A percentile compares a stretch with the other conserved stretches of the same genome.
phyloP scores from a whole-genome alignment of 805 yeast genomes.

The Isabelozyma pseudorhagii region DNA sequence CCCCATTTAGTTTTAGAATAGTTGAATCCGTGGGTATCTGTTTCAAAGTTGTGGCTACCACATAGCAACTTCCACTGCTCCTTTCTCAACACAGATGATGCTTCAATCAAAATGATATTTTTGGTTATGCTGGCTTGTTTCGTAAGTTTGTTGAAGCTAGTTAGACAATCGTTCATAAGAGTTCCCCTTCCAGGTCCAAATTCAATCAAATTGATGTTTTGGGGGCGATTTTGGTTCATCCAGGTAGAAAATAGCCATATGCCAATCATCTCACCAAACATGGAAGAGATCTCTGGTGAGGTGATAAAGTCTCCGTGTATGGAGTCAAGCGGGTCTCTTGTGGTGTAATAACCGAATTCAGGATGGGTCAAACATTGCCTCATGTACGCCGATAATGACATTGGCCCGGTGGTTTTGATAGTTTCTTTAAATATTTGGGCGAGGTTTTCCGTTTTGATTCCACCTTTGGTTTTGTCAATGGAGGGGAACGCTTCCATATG shows the following conservation, averaged over 20 bases:
- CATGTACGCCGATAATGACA: slow-evolving; percentile 72
- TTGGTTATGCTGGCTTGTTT: slow-evolving; percentile 23
- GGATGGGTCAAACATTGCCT: slow-evolving; percentile 80
- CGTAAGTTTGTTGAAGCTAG: slow-evolving; percentile 42
- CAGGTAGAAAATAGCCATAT: slow-evolving; percentile 64
- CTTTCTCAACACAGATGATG: slow-evolving; percentile 59
- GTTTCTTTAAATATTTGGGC: slow-evolving; percentile 43
- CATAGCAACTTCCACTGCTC: slow-evolving; percentile 55
- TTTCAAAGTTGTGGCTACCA: slow-evolving; percentile 18
- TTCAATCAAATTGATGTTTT: slow-evolving; percentile 57
- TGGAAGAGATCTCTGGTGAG: slow-evolving; percentile 82
- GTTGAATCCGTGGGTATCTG: slow-evolving; percentile 29
- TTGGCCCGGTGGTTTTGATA: slow-evolving; percentile 71
- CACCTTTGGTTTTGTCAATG: slow-evolving; percentile 8
- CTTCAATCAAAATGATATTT: slow-evolving; percentile 62
- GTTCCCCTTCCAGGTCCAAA: slow-evolving; percentile 89
- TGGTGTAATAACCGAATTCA: slow-evolving; percentile 72
- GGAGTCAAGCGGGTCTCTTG: slow-evolving; percentile 65
- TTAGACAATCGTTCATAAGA: slow-evolving; percentile 61
- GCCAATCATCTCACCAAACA: slow-evolving; percentile 84
- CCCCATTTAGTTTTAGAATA: slow-evolving; percentile 48
- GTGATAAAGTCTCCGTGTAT: slow-evolving; percentile 74
- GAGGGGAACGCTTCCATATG: slow-evolving; percentile 36
- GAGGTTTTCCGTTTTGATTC: slow-evolving; percentile 17
- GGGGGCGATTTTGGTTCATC: slow-evolving; percentile 53